Percentiles rank a stretch among this genome's conserved stretches.
phyloP scores from a whole-genome alignment of 176 grass and related monocot genomes.

The Luzula sylvatica region DNA sequence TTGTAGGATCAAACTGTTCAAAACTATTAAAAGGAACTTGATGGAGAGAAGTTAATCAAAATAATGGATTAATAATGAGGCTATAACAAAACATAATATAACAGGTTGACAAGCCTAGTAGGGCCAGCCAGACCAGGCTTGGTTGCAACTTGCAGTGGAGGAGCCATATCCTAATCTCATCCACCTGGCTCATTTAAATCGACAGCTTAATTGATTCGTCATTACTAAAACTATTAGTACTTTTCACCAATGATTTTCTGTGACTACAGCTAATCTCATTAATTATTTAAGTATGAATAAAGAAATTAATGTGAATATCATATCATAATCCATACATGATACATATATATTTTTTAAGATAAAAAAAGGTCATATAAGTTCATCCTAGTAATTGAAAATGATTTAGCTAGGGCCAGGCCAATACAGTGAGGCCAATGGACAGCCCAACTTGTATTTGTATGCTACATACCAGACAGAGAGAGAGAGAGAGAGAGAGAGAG shows the following conservation, averaged over 20 bases:
- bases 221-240: conserved; percentile 6
- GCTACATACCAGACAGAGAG: no score
- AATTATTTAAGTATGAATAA: no score
- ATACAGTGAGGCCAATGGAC: background rate
- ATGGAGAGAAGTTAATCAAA: background rate
- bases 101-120: conserved; percentile 12
- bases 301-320: no score
- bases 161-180: conserved; percentile 25
- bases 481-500: background rate
- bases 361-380: background rate
- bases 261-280: no score
- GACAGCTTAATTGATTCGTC: conserved; percentile 37
- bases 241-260: background rate
- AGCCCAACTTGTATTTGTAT: conserved; percentile 3
- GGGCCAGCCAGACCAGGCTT: background rate
- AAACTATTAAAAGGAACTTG: background rate
- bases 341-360: no score
- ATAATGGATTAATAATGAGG: conserved; percentile 19
- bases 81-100: conserved; percentile 13
- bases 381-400: background rate
- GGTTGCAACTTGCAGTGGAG: conserved; percentile 1
- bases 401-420: background rate
- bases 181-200: conserved; percentile 31
- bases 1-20: no score
- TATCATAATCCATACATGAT: no score